Conservation (phyloP, 139 green algal species). For the Chlamydomonas schloesseri region DNA sequence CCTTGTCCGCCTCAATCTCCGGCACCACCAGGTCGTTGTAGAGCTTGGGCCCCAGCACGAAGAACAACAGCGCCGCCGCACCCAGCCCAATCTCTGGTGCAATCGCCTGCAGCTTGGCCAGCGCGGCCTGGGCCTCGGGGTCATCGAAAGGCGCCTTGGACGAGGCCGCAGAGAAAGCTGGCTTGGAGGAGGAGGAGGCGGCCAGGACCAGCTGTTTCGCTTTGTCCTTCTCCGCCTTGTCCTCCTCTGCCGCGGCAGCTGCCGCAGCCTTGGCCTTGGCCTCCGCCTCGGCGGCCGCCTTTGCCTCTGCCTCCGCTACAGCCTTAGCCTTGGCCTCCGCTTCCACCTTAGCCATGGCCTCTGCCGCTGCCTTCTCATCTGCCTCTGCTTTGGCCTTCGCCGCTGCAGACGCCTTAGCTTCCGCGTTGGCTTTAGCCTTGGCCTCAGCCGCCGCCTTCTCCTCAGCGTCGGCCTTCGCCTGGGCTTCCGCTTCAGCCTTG, state of each 20-base stretch:
- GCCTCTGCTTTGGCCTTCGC: neutral
- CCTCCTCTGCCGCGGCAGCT: neutral
- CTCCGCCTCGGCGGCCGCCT: neutral
- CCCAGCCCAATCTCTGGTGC: neutral
- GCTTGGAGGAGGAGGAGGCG: neutral
- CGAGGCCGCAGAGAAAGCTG: neutral
- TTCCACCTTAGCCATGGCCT: neutral
- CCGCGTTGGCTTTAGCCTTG: neutral
- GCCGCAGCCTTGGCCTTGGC: constrained; percentile 2
- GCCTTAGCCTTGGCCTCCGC: neutral
- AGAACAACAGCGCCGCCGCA: neutral
- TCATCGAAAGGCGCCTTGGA: neutral
- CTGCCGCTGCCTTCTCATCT: neutral
- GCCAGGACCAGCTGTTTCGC: neutral
- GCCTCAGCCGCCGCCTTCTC: neutral
- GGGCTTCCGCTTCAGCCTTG: neutral
- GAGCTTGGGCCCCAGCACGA: neutral
- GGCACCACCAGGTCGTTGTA: constrained; percentile 33
- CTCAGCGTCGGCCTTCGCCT: neutral
- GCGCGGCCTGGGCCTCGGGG: neutral
- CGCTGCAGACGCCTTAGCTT: neutral
- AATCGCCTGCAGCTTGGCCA: neutral
- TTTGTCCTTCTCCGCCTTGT: neutral
- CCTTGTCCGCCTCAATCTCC: constrained; percentile 32
- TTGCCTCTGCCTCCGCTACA: neutral